Evolutionary conservation across 2,329 filamentous ascomycete genomes (phyloP).

Genomic region (Lachnellula arida): DNA sequence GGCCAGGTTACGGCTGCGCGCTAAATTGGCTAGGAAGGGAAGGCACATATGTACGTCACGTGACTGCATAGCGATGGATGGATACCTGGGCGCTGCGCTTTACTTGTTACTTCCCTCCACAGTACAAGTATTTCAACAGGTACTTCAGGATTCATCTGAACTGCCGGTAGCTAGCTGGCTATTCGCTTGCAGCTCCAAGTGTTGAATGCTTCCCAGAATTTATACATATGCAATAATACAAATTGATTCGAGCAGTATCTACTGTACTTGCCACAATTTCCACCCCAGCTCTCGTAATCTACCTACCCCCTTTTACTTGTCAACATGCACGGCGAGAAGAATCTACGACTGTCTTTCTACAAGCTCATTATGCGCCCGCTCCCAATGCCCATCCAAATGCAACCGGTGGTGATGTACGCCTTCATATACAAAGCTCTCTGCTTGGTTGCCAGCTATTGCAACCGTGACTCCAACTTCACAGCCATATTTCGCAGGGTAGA

Average conservation of each 20-base stretch:
- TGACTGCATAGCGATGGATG: too few relatives aligned
- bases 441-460: conserved; percentile 8
- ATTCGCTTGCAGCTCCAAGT: neutral
- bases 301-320: conserved; percentile 17
- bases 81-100: too few relatives aligned
- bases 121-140: too few relatives aligned
- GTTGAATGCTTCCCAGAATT: neutral
- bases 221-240: neutral
- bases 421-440: conserved; percentile 29
- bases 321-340: conserved; percentile 13
- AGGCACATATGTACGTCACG: too few relatives aligned
- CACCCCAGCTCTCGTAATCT: neutral
- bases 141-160: too few relatives aligned
- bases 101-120: too few relatives aligned
- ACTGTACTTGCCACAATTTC: neutral
- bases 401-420: conserved; percentile 14
- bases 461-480: neutral
- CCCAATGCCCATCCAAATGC: conserved; percentile 28
- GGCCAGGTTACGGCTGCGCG: too few relatives aligned
- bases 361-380: conserved; percentile 25
- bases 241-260: neutral
- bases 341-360: conserved; percentile 28
- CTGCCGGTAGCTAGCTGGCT: too few relatives aligned
- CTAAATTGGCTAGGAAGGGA: too few relatives aligned
- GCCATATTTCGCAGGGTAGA: neutral